A percentile compares a stretch with the other conserved stretches of the same genome.
phyloP scores from a whole-genome alignment of 2,329 filamentous ascomycete genomes.

The Aspergillus pseudonomiae region DNA sequence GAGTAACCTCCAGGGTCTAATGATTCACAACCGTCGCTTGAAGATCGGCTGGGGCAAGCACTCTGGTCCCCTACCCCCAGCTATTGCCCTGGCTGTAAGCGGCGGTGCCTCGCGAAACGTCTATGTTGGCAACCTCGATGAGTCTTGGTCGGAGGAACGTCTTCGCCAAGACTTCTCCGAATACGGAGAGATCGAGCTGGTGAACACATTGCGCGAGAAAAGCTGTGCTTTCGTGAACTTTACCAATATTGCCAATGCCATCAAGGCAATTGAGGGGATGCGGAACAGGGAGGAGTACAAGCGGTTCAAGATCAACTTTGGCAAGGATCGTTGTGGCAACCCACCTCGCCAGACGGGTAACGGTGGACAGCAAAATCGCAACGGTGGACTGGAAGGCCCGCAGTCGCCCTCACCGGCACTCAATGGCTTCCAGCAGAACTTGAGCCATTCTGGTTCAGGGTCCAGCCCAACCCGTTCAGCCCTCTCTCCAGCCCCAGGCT shows the following conservation, averaged over 20 bases:
- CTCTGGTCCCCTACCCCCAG: slow-evolving; percentile 91
- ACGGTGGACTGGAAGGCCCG: slow-evolving; percentile 57
- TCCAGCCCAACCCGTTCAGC: slow-evolving; percentile 63
- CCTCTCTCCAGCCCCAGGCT: slow-evolving; percentile 57
- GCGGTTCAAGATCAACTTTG: slow-evolving; percentile 99
- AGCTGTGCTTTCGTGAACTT: slow-evolving; percentile 99
- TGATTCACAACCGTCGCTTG: slow-evolving; percentile 97
- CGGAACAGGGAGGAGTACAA: slow-evolving; percentile 94
- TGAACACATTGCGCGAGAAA: slow-evolving; percentile 96
- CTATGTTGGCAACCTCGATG: slow-evolving; percentile 95
- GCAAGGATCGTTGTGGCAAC: slow-evolving; percentile 97
- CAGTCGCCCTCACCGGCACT: slow-evolving; percentile 58
- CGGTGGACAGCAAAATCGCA: slow-evolving; percentile 67
- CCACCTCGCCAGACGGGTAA: slow-evolving; percentile 82
- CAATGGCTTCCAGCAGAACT: slow-evolving; percentile 60
- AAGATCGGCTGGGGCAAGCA: slow-evolving; percentile 99
- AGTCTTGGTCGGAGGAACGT: slow-evolving; percentile 95
- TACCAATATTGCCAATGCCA: slow-evolving; percentile 98
- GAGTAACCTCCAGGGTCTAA: slow-evolving; percentile 94
- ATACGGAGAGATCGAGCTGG: slow-evolving; percentile 95
- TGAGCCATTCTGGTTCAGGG: slow-evolving; percentile 59
- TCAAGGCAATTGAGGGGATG: slow-evolving; percentile 97
- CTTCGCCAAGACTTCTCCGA: slow-evolving; percentile 95
- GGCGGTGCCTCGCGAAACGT: slow-evolving; percentile 98
- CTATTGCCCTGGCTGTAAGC: slow-evolving; percentile 93